Conservation (phyloP, 2,329 filamentous ascomycete species). For the Botrytis elliptica region DNA sequence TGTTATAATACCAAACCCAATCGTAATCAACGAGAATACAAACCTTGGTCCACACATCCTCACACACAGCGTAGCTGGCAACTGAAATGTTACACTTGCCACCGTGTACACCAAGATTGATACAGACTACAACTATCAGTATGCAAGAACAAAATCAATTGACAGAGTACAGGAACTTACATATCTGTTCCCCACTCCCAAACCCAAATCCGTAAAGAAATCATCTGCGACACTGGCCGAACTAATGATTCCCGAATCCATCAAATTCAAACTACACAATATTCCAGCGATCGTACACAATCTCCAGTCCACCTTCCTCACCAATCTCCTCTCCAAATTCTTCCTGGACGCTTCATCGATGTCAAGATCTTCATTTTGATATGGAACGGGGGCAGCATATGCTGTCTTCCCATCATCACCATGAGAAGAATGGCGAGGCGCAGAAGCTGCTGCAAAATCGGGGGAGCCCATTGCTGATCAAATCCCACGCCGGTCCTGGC, state of each 20-base stretch:
- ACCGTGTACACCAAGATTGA: constrained; percentile 74
- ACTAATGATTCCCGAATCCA: constrained; percentile 69
- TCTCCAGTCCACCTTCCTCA: constrained; percentile 64
- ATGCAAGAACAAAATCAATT: background rate
- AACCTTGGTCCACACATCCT: constrained; percentile 62
- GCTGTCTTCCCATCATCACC: background rate
- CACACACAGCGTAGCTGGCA: constrained; percentile 66
- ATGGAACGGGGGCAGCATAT: background rate
- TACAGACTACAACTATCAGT: constrained; percentile 46
- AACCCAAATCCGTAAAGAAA: constrained; percentile 51
- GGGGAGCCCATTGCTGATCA: constrained; percentile 3
- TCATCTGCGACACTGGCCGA: constrained; percentile 63
- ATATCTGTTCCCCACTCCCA: constrained; percentile 62
- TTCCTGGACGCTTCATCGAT: background rate
- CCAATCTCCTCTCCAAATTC: constrained; percentile 46
- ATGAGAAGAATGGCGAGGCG: background rate
- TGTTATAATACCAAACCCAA: constrained; percentile 63
- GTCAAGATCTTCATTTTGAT: background rate
- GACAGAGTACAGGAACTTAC: constrained; percentile 27
- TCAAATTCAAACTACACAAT: constrained; percentile 66
- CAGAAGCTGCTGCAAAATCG: constrained; percentile 4
- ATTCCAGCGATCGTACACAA: constrained; percentile 70
- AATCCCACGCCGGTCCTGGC: background rate
- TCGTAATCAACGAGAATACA: constrained; percentile 60
- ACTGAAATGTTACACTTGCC: constrained; percentile 64